A percentile compares a stretch with the other conserved stretches of the same genome.
Evolutionary conservation across 768 basidiomycete genomes (phyloP).

Genomic region (Mycena haematopus): DNA sequence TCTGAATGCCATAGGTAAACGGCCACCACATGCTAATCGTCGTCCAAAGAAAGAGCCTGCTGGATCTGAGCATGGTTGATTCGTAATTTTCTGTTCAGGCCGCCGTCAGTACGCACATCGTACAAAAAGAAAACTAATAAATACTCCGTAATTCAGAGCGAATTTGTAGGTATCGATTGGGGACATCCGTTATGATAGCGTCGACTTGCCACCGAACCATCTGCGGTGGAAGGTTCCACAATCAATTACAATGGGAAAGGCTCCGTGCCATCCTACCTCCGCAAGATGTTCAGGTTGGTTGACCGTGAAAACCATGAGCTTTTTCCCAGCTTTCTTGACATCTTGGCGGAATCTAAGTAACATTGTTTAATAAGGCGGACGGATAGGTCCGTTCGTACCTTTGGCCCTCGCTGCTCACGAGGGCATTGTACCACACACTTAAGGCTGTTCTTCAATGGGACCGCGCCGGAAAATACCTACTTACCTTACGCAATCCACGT

Average conservation of each 20-base stretch:
- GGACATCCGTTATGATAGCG: constrained; percentile 61
- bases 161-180: constrained; percentile 49
- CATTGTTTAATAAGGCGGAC: constrained; percentile 2
- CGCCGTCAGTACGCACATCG: not conserved
- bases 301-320: constrained; percentile 78
- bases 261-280: constrained; percentile 45
- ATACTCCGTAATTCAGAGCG: constrained; percentile 46
- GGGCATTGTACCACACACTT: constrained; percentile 61
- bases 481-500: constrained; percentile 67
- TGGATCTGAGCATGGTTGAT: constrained; percentile 43
- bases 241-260: not conserved
- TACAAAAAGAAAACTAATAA: constrained; percentile 3
- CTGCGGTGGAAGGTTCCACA: constrained; percentile 32
- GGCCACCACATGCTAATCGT: constrained; percentile 48
- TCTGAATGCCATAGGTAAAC: constrained; percentile 28
- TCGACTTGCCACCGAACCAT: constrained; percentile 59
- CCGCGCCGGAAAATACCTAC: too few relatives aligned
- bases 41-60: constrained; percentile 56
- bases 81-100: constrained; percentile 47
- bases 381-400: constrained; percentile 39
- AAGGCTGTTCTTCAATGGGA: too few relatives aligned
- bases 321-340: constrained; percentile 62
- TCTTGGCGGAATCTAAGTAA: constrained; percentile 60
- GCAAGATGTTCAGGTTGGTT: constrained; percentile 68
- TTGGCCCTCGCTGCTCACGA: constrained; percentile 61